Evolutionary conservation across 2,329 filamentous ascomycete genomes (phyloP), one percentile per base, ranked within the genome.

Genomic region (Mycosphaerelloides madeirae): DNA sequence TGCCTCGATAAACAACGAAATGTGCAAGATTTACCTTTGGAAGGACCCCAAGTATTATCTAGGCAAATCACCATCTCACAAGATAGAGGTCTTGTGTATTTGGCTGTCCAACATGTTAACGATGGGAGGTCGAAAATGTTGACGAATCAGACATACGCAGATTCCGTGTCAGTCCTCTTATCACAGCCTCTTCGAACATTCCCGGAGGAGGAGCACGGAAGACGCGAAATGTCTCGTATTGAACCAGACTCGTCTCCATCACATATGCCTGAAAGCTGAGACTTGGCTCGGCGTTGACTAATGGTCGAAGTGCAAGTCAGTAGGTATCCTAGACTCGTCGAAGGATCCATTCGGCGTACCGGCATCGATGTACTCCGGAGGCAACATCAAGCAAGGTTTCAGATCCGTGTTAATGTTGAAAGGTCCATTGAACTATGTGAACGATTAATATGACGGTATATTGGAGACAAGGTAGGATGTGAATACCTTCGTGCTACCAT

Each of bases 101-200:
- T 42, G 2, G 37, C 37, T 41, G 18, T 31, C 13, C 15, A 16
- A 14, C 20, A 5, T 25, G 42, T 29, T n/a, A 29, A 22, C 19
- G n/a, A 22, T 20, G 13, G 11, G 15, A 29, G 15, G 9, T 16
- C 5, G 12, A 12, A 13, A 8, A 4, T 12, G 11, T 8, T 18
- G 12, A 20, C 22, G 8, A 15, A 15, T 13, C 22, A 20, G n/a
- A 35, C 44, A 31, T 42, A 46, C 44, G 33, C 31, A 51, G 29
- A 14, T 29, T 46, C 5, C 48, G 42, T 8, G 50, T 53, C 3
- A 51, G 25, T 12, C 45, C 50, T 25, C 43, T 51, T 5, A 51
- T 41, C 6, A 53, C 37, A 6, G 48, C 48, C 22, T 51, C 48
- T 8, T 44, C 19, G 37, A 53, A 49, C 20, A 44, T 38, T 11